Evolutionary conservation across 345 rosid genomes (phyloP), one percentile per base, ranked within the genome.

Genomic region (Brassica incana): DNA sequence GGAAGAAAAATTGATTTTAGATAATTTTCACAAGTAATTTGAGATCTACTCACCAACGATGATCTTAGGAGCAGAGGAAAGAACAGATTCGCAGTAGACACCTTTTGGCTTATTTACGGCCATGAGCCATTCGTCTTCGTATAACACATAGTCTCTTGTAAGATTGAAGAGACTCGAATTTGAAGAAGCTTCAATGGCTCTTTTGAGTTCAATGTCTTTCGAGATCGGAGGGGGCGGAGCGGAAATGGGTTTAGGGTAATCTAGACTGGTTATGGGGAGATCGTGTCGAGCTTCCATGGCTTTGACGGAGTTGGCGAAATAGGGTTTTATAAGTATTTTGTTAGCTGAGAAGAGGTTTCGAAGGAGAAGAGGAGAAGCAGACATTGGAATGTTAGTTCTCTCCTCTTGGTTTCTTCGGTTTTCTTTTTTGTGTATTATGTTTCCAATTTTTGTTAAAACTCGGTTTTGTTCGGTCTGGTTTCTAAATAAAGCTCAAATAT

Each of bases 151-250:
- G 40, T 76, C 72, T 73, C 80, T 69, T 25, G 87, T 85, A 10
- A 95, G 84, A 67, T 81, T 72, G 73, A 83, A 90, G 62, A 87
- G 85, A 85, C 85, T 85, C 60, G 97, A 92, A 75, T 84, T 89
- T 60, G 98, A 87, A 36, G 97, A 88, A n/a, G 99, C 98, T 66
- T 91, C 84, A 85, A 87, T 83, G 58, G 97, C 99, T 78, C 98
- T 87, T 11, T 78, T 84, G 12, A 90, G 82, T 84, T 92, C 98
- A 7, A 92, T 80, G 56, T 88, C 82, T 85, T 89, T 95, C 10
- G 99, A 91, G 38, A 89, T 83, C 10, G 86, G 72, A 36, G 98
- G 92, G 27, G 89, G 80, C 0, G 98, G 88, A 71, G 94, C 88
- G 2, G 96, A 88, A 15, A 95, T 75, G 11, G 98, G 98, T 65